Evolutionary conservation across 345 rosid genomes (phyloP), one percentile per base, ranked within the genome.

Genomic region (Brassica juncea): DNA sequence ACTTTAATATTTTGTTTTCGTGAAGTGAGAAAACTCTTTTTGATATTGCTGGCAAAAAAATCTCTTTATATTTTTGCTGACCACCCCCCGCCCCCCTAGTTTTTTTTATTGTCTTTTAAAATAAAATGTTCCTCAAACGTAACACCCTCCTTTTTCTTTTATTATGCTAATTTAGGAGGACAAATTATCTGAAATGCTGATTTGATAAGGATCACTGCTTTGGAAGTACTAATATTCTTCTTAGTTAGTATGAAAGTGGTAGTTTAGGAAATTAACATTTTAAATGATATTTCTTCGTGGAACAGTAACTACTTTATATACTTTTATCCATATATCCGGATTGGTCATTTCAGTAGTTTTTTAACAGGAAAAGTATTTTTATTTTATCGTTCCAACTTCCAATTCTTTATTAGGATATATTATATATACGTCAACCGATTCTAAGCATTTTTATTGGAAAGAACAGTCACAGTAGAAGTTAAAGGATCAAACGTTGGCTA

Each of bases 401-500:
- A 55, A 4, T 7, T 19, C 60, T 55, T 55, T 55, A 19, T 55
- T 4, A 49, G 19, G 57, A 32, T 39, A 55, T 55, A 27, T 27
- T 3, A 55, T 55, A 55, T 55, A 16, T 55, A 55, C 60, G 60
- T 55, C 60, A 55, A 55, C 60, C 27, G 60, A 55, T 55, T 55
- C 60, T 55, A 55, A 55, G 60, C 60, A 19, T 7, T 54, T 54
- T 54, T 7, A 54, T 54, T 54, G 81, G 72, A 66, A 78, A 78
- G 35, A 27, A 64, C 72, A 30, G 68, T 39, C 77, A 58, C 25
- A 3, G 72, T 77, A 55, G 49, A 66, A 65, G 60, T 57, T 42
- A 72, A 72, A 78, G 67, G 68, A 66, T 44, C 81, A 66, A 66
- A 57, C 27, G 25, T 55, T 71, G 77, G 81, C 28, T 72, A 68